Percentiles rank a stretch among this genome's conserved stretches.
Conservation (phyloP, 192 early-diverging fungal genomes). For the Linnemannia exigua region DNA sequence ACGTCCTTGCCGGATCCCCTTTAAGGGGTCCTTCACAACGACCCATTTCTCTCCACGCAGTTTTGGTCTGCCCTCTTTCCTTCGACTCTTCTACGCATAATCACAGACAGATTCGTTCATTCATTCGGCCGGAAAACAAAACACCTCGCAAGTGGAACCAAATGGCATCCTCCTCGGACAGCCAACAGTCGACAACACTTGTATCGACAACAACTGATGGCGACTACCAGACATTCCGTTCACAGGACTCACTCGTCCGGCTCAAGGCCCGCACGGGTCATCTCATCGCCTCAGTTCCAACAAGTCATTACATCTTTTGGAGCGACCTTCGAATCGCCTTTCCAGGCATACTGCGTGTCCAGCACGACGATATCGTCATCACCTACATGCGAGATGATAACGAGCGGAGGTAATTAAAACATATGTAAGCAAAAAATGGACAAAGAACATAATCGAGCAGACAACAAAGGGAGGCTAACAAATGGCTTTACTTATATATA, state of each 20-base stretch:
- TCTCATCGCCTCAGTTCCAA: not conserved
- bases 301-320: not conserved
- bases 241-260: not conserved
- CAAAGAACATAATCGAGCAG: no score
- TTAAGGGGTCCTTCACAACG: not conserved
- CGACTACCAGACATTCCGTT: not conserved
- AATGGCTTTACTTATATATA: no score
- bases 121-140: not conserved
- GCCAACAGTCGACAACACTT: not conserved
- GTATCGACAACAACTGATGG: not conserved
- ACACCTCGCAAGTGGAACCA: not conserved
- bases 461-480: no score
- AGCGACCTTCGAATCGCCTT: constrained; percentile 1
- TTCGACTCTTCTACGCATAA: not conserved
- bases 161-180: constrained; percentile 7
- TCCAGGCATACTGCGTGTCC: not conserved
- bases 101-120: not conserved
- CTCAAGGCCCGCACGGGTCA: not conserved
- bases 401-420: not conserved
- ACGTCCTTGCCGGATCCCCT: no score
- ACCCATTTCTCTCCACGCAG: no score
- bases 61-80: not conserved
- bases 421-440: not conserved
- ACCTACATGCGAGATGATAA: not conserved
- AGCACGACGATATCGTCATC: not conserved